phyloP scores from a whole-genome alignment of 495 filamentous ascomycete genomes.

The Rhypophila decipiens region DNA sequence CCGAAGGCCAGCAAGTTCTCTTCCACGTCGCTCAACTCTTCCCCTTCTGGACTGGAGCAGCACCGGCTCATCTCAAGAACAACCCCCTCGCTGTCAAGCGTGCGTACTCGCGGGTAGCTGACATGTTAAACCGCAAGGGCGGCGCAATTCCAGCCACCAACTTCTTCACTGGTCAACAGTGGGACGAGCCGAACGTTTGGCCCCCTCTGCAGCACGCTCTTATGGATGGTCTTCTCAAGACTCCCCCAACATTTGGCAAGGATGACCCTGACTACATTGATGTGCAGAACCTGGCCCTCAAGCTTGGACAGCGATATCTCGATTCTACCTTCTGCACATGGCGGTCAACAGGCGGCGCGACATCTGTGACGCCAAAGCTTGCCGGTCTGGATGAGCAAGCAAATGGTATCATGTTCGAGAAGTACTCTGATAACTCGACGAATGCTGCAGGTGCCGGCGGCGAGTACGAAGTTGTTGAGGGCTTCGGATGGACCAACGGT shows the following conservation, averaged over 20 bases:
- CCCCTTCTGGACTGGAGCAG: conserved; percentile 47
- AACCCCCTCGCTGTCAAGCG: conserved; percentile 41
- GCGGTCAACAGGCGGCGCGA: conserved; percentile 43
- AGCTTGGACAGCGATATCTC: conserved; percentile 42
- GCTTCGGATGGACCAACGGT: conserved; percentile 48
- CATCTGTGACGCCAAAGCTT: conserved; percentile 35
- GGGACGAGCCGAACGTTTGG: conserved; percentile 50
- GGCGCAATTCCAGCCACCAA: conserved; percentile 43
- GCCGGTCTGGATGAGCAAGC: conserved; percentile 27
- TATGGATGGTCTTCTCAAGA: conserved; percentile 42
- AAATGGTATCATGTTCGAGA: conserved; percentile 45
- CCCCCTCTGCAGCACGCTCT: conserved; percentile 41
- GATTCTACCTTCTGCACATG: conserved; percentile 48
- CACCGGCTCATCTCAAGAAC: conserved; percentile 33
- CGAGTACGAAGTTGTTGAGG: conserved; percentile 47
- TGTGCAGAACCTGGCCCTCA: conserved; percentile 32
- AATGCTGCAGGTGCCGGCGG: conserved; percentile 43
- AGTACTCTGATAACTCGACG: conserved; percentile 41
- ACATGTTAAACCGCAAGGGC: conserved; percentile 27
- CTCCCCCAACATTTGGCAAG: conserved; percentile 38
- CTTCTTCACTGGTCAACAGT: conserved; percentile 41
- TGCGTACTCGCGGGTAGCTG: conserved; percentile 29
- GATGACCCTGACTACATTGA: conserved; percentile 36
- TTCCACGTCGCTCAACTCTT: conserved; percentile 41
- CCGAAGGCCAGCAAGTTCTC: conserved; percentile 33